Evolutionary conservation across 1,139 yeast species (phyloP).

Genomic region (Suhomyces terraborum): DNA sequence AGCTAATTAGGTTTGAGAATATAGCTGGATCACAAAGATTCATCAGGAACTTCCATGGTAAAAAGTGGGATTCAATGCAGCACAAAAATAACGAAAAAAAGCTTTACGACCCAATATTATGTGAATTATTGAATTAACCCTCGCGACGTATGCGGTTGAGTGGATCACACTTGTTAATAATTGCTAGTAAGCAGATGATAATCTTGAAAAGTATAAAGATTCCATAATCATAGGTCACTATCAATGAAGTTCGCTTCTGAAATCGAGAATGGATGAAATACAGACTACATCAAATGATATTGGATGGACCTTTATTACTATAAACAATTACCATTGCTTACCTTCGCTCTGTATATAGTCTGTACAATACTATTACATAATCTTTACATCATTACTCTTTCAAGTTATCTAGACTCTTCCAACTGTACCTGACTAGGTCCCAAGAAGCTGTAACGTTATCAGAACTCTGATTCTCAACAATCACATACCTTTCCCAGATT

Average conservation of each 20-base stretch:
- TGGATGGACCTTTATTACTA: too few relatives aligned
- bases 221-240: too few relatives aligned
- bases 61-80: constrained; percentile 39
- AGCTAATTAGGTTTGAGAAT: constrained; percentile 51
- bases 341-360: constrained; percentile 5
- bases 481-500: constrained; percentile 83
- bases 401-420: constrained; percentile 60
- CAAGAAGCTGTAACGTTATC: constrained; percentile 31
- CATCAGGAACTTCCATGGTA: constrained; percentile 57
- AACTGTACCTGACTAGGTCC: constrained; percentile 71
- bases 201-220: too few relatives aligned
- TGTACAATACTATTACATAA: constrained; percentile 6
- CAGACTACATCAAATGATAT: too few relatives aligned
- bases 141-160: too few relatives aligned
- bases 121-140: constrained; percentile 42
- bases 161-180: too few relatives aligned
- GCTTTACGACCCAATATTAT: constrained; percentile 41
- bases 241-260: too few relatives aligned
- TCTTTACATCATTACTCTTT: constrained; percentile 3
- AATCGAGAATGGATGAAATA: too few relatives aligned
- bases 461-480: constrained; percentile 43
- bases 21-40: constrained; percentile 54
- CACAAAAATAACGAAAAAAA: constrained; percentile 30
- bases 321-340: too few relatives aligned
- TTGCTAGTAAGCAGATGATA: too few relatives aligned